A percentile compares a stretch with the other conserved stretches of the same genome.
Conservation (phyloP, 2,329 filamentous ascomycete genomes). For the Endothia cerciana region DNA sequence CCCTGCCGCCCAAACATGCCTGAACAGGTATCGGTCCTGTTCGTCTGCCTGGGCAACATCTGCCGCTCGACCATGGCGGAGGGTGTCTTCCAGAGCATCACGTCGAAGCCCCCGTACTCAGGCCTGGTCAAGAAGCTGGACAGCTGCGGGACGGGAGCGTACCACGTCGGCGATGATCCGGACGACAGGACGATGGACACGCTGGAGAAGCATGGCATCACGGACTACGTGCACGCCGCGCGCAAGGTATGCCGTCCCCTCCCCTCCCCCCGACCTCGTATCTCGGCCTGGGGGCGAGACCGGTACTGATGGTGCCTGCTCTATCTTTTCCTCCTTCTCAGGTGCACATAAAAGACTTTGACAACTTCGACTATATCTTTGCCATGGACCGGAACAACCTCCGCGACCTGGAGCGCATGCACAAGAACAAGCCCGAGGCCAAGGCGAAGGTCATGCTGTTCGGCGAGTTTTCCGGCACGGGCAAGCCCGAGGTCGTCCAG, state of each 20-base stretch:
- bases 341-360: slow-evolving; percentile 71
- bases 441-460: slow-evolving; percentile 78
- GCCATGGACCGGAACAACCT: slow-evolving; percentile 92
- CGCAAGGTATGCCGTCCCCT: slow-evolving; percentile 62
- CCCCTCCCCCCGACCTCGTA: neutral
- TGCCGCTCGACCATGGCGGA: slow-evolving; percentile 95
- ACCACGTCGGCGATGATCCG: slow-evolving; percentile 77
- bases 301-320: neutral
- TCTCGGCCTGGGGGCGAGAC: too few species aligned
- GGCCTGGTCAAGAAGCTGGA: slow-evolving; percentile 71
- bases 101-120: slow-evolving; percentile 62
- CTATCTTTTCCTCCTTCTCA: slow-evolving; percentile 33
- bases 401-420: slow-evolving; percentile 66
- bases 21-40: slow-evolving; percentile 70
- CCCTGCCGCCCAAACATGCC: slow-evolving; percentile 15
- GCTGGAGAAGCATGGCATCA: slow-evolving; percentile 74
- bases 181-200: slow-evolving; percentile 85
- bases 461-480: slow-evolving; percentile 76
- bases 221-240: slow-evolving; percentile 75
- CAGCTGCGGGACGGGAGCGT: slow-evolving; percentile 86
- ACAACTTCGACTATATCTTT: slow-evolving; percentile 88
- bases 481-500: slow-evolving; percentile 70
- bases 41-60: slow-evolving; percentile 97
- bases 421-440: slow-evolving; percentile 58
- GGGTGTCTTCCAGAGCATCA: slow-evolving; percentile 81